Conservation (phyloP, 345 rosid species). For the Crucihimalaya himalaica region DNA sequence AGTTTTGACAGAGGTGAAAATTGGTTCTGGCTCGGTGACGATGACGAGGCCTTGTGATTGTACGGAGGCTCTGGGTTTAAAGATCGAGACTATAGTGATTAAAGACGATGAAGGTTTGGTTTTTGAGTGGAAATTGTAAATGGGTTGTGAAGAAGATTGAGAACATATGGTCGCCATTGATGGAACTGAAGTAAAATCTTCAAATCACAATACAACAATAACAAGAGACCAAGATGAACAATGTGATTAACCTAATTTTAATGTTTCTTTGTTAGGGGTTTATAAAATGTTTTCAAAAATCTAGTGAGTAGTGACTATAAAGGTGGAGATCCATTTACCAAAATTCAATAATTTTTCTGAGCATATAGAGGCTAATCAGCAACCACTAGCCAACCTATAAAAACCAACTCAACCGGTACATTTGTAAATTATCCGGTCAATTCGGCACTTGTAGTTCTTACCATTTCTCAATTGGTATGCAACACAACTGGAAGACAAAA, state of each 20-base stretch:
- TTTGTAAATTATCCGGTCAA: background rate
- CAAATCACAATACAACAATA: background rate
- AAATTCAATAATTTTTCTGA: background rate
- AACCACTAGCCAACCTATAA: too few relatives aligned
- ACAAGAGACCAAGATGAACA: background rate
- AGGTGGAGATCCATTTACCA: background rate
- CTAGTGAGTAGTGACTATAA: background rate
- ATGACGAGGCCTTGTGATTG: constrained; percentile 24
- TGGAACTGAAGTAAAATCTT: background rate
- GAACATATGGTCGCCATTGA: constrained; percentile 43
- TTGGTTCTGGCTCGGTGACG: constrained; percentile 56
- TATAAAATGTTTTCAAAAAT: background rate
- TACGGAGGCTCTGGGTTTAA: constrained; percentile 47
- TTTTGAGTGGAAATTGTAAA: constrained; percentile 5
- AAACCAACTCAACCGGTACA: background rate
- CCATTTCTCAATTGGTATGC: background rate
- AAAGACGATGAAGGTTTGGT: background rate
- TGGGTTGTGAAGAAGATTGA: constrained; percentile 46
- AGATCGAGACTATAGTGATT: constrained; percentile 17
- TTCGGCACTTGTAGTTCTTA: background rate
- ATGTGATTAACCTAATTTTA: background rate
- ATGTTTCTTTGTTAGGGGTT: background rate
- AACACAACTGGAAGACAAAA: background rate
- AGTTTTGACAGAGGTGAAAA: constrained; percentile 63
- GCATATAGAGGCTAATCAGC: background rate